Conservation (phyloP, 192 early-diverging fungal species). For the Phycomyces nitens region DNA sequence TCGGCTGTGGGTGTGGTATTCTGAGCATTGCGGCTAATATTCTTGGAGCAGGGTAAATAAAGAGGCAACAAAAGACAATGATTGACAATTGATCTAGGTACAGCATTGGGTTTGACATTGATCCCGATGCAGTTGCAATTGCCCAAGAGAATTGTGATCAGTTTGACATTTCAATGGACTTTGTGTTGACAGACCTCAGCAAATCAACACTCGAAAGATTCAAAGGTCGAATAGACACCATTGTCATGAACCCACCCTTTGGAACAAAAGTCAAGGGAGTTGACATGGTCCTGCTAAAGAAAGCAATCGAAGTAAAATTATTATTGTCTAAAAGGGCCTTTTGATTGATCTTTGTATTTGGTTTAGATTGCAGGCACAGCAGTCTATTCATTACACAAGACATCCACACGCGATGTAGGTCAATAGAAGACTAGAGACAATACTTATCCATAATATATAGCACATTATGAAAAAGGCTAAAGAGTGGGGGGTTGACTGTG, state of each 20-base stretch:
- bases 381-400: constrained; percentile 79
- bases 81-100: too few relatives aligned
- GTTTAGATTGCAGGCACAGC: constrained; percentile 54
- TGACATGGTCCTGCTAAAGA: constrained; percentile 70
- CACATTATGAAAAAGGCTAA: constrained; percentile 66
- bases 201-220: constrained; percentile 41
- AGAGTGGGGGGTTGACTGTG: constrained; percentile 67
- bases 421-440: neutral
- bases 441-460: constrained; percentile 14
- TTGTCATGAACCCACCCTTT: constrained; percentile 81
- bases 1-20: constrained; percentile 78
- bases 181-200: constrained; percentile 53
- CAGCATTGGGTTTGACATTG: constrained; percentile 66
- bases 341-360: neutral
- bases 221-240: constrained; percentile 62
- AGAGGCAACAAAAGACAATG: too few relatives aligned
- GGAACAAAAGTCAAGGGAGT: constrained; percentile 79
- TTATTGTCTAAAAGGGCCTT: neutral
- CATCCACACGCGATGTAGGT: constrained; percentile 62
- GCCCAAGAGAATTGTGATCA: constrained; percentile 66
- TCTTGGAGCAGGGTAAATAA: constrained; percentile 54
- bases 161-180: constrained; percentile 59
- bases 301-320: constrained; percentile 51
- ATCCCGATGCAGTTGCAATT: constrained; percentile 65
- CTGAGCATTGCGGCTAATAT: constrained; percentile 59